These are phyloP conservation scores for Sporisorium scitamineum DNA, from an alignment of 1,284 basidiomycete genomes.

Conservation along the genomic window DNA sequence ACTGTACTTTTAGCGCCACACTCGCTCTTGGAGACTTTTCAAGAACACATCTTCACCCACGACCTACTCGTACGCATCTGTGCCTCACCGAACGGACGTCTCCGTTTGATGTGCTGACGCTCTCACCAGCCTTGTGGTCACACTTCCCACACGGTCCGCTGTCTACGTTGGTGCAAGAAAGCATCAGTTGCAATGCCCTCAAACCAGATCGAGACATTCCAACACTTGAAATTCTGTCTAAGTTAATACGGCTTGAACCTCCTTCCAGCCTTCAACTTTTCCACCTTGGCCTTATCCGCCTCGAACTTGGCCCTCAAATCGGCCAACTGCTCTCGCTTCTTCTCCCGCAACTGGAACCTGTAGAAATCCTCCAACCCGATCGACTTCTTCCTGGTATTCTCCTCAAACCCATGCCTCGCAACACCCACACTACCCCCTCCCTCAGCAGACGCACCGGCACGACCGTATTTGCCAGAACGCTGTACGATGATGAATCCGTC, in stretches of 20 bases:
- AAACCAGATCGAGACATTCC: neutral
- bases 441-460: conserved; percentile 40
- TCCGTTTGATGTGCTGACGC: neutral
- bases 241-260: conserved; percentile 65
- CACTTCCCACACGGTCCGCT: neutral
- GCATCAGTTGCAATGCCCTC: too few relatives aligned
- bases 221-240: too few relatives aligned
- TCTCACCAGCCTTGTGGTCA: neutral
- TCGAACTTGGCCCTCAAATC: conserved; percentile 64
- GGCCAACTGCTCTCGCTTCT: conserved; percentile 63
- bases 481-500: conserved; percentile 69
- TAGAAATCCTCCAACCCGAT: conserved; percentile 65
- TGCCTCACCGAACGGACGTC: too few relatives aligned
- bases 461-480: conserved; percentile 58
- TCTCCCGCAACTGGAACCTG: conserved; percentile 65
- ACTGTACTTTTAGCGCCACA: conserved; percentile 14
- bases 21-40: neutral
- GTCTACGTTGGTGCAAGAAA: neutral
- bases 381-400: conserved; percentile 57
- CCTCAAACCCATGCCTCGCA: conserved; percentile 24
- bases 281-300: conserved; percentile 61
- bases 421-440: conserved; percentile 34
- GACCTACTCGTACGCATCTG: neutral
- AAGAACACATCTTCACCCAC: neutral
- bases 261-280: conserved; percentile 58